Base-by-base conservation (phyloP, 2,329 filamentous ascomycete genomes). In the Fusarium musae region DNA sequence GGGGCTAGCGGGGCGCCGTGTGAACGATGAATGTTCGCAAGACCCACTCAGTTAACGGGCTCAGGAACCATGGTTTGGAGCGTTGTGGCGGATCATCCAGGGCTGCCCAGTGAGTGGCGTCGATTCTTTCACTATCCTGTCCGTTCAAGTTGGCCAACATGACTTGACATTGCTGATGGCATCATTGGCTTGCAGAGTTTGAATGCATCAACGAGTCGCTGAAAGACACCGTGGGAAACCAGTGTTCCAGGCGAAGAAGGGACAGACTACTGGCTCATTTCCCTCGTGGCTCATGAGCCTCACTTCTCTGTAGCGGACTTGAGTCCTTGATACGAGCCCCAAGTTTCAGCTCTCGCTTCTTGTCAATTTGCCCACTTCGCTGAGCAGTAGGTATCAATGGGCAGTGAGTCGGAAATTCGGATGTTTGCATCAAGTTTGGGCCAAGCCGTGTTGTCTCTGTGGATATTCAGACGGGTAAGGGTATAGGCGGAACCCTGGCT, bases 1-100 rank as follows among this genome's bases (percentile, higher is more conserved):
- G 71, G 71, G 71, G 71, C 71, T 37, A 65, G 67, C 71, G 71
- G 71, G 71, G 71, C 71, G 67, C 71, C 71, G 69, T 74, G 71
- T 49, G 68, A 62, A 68, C 26, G 42, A 68, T 53, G n/a, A 23
- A 68, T 49, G 43, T 21, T 66, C 34, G 13, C 36, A 32, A 56
- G 70, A 49, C 67, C 70, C 71, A 73, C 71, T 39, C 23, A 59
- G 32, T 44, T 46, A 69, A 59, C 66, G 52, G 71, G 36, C 50
- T 71, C 67, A 71, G 71, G 71, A 64, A 74, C 71, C 63, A 44
- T 71, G 68, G 63, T 34, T 34, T 66, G 39, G 28, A 50, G 59
- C 39, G 37, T 50, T 56, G 59, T 73, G 70, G 71, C 60, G 68
- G 63, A 65, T 69, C 50, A 43, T 70, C 63, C 58, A 73, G 66